Evolutionary conservation across 768 basidiomycete species (phyloP), one percentile per base, ranked within the genome.

Genomic region (Collybia mongolica): DNA sequence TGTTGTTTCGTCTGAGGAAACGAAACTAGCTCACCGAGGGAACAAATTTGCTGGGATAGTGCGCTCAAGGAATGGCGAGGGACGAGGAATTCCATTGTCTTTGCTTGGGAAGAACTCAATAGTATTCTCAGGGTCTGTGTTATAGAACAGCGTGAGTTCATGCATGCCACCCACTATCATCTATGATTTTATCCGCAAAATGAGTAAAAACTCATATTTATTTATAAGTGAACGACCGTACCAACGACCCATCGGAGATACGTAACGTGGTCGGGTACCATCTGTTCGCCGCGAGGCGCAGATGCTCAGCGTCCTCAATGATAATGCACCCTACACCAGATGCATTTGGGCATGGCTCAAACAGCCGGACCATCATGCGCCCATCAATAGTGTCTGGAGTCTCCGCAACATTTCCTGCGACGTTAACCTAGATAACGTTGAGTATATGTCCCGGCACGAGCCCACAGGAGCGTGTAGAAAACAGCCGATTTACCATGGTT

Each of bases 231-330:
- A 11, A 61, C 51, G 41, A 75, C 11, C 61, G 44, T 74, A 70
- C 66, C 54, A 65, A 46, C 37, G 65, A 71, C 1, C 67, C 66
- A 45, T 69, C 64, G 17, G 65, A 66, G 6, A 68, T 59, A 28
- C 68, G 60, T 11, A 69, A 54, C 24, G 72, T 68, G 15, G 70
- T 68, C 17, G 73, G 66, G 41, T 76, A 75, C 74, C 74, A 76
- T 32, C 74, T 59, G 62, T 63, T 63, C 32, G 67, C 66, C 17
- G 65, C 65, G 26, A 74, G 60, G 36, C 68, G 70, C 9, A 72
- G 53, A 1, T 46, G 60, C 8, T 49, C 56, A 3, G 68, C 67
- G 48, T 72, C 66, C 39, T 75, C 74, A 29, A 69, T 63, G 2
- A 75, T 46, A 8, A 61, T 65, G 44, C 73, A 73, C 4, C 62